Conservation (phyloP, 768 basidiomycete genomes). For the Sistotremastrum niveocremeum region DNA sequence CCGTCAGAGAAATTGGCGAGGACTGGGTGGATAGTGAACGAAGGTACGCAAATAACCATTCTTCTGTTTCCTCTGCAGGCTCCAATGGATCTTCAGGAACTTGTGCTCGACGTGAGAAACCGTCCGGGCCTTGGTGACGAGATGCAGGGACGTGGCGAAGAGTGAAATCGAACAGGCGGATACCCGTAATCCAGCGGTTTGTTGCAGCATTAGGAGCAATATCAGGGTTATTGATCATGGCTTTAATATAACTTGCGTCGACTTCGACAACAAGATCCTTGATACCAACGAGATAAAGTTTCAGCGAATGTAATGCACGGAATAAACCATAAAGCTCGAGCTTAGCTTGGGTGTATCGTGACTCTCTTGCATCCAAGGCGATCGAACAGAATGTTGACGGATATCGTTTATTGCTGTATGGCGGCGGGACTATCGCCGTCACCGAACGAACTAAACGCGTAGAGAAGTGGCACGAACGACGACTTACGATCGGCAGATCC, state of each 20-base stretch:
- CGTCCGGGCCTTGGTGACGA: conserved; percentile 24
- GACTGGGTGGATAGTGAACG: neutral
- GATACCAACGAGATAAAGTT: conserved; percentile 17
- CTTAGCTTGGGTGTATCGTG: conserved; percentile 15
- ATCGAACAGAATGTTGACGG: conserved; percentile 22
- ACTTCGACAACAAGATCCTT: conserved; percentile 22
- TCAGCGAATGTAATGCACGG: conserved; percentile 8
- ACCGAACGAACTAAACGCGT: too few species aligned
- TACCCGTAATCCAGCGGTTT: conserved; percentile 28
- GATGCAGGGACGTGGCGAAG: conserved; percentile 24
- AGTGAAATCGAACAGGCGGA: conserved; percentile 24
- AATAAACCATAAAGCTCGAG: conserved; percentile 16
- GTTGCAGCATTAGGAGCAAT: conserved; percentile 22
- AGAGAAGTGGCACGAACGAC: too few species aligned
- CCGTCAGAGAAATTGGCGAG: neutral
- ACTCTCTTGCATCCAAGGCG: conserved; percentile 16
- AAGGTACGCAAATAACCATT: neutral
- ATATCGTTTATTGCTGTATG: conserved; percentile 2
- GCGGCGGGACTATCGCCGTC: too few species aligned
- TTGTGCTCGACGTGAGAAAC: conserved; percentile 14
- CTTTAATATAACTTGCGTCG: conserved; percentile 27
- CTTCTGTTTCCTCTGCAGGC: conserved; percentile 7
- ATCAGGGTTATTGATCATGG: conserved; percentile 30
- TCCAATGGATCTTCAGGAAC: conserved; percentile 4
- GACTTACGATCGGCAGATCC: too few species aligned